Evolutionary conservation across 495 filamentous ascomycete genomes (phyloP).

Genomic region (Hamigera avellanea): DNA sequence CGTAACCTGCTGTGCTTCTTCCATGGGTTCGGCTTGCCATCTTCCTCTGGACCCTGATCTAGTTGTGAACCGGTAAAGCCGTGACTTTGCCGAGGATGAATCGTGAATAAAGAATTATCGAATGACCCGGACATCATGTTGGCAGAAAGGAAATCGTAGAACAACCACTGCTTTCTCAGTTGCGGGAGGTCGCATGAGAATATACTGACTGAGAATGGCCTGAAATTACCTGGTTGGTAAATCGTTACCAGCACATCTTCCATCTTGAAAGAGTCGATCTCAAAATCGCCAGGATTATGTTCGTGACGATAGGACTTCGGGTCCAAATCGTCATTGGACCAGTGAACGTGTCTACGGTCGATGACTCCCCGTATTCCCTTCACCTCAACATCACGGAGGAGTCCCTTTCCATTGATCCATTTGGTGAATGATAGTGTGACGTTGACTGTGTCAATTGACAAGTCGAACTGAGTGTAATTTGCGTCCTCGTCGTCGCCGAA

Average conservation of each 20-base stretch:
- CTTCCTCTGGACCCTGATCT: constrained; percentile 38
- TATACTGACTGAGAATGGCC: constrained; percentile 89
- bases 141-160: constrained; percentile 93
- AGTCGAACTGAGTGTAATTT: constrained; percentile 95
- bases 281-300: constrained; percentile 87
- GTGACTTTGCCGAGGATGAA: constrained; percentile 87
- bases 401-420: constrained; percentile 94
- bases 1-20: constrained; percentile 87
- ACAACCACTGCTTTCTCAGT: constrained; percentile 88
- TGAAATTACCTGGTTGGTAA: constrained; percentile 80
- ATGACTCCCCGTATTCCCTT: constrained; percentile 94
- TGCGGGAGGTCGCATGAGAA: constrained; percentile 91
- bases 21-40: constrained; percentile 50
- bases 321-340: constrained; percentile 59
- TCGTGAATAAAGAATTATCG: constrained; percentile 92
- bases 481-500: constrained; percentile 63
- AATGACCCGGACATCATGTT: constrained; percentile 93
- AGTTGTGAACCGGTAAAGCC: constrained; percentile 46
- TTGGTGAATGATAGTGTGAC: constrained; percentile 95
- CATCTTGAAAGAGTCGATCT: constrained; percentile 91
- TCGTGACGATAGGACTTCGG: constrained; percentile 80
- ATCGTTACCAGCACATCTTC: constrained; percentile 87
- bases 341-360: constrained; percentile 71
- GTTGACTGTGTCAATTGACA: constrained; percentile 90
- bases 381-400: constrained; percentile 84